A percentile compares a stretch with the other conserved stretches of the same genome.
These are phyloP conservation scores for Capsella bursapastoris DNA, from an alignment of 345 rosid species.

Conservation along the genomic window DNA sequence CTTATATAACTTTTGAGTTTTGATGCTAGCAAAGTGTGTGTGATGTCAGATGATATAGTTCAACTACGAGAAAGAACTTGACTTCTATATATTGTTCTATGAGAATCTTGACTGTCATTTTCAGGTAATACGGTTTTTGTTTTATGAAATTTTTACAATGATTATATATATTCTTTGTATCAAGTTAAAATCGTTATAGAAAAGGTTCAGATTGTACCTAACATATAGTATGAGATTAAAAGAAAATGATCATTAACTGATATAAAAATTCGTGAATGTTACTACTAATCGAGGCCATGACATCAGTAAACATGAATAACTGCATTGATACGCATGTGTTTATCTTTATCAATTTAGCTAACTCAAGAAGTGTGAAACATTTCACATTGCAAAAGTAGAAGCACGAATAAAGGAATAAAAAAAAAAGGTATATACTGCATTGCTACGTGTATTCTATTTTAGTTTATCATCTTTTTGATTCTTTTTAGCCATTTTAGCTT, in stretches of 20 bases:
- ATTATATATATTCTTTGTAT: no score
- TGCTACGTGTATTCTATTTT: constrained; percentile 6
- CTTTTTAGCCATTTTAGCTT: constrained; percentile 1
- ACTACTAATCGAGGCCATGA: not conserved
- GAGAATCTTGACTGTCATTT: not conserved
- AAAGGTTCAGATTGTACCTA: no score
- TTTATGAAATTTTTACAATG: not conserved
- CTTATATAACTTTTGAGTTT: not conserved
- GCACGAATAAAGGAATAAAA: constrained; percentile 11
- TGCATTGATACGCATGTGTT: constrained; percentile 4
- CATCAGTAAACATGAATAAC: not conserved
- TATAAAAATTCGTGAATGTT: not conserved
- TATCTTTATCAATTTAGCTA: not conserved
- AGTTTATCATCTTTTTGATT: constrained; percentile 8
- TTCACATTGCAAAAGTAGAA: constrained; percentile 2
- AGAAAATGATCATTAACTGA: no score
- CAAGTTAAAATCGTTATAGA: no score
- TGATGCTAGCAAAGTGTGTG: not conserved
- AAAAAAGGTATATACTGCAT: constrained; percentile 25
- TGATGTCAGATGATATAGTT: not conserved
- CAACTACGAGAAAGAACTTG: not conserved
- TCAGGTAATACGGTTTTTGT: not conserved
- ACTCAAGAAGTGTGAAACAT: not conserved
- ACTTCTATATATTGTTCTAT: not conserved
- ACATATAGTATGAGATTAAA: no score